phyloP scores from a whole-genome alignment of 768 basidiomycete species.

The Hericium coralloides region DNA sequence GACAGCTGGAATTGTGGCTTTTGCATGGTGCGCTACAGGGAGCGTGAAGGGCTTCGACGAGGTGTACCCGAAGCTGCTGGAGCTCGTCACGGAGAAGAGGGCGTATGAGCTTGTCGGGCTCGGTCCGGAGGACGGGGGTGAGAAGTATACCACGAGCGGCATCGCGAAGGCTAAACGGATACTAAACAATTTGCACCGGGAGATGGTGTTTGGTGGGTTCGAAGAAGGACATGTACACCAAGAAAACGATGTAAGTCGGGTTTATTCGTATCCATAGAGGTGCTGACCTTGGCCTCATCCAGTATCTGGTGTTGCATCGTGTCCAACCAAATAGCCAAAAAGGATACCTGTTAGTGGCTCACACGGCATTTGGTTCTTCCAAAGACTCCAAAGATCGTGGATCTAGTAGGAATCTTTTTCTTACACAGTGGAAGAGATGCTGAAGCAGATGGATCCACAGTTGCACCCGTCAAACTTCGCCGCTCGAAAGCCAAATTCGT shows the following conservation, averaged over 20 bases:
- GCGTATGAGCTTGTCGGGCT: slow-evolving; percentile 63
- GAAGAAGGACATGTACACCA: slow-evolving; percentile 95
- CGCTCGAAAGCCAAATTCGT: slow-evolving; percentile 76
- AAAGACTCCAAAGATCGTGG: slow-evolving; percentile 78
- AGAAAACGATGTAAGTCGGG: slow-evolving; percentile 68
- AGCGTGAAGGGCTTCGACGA: slow-evolving; percentile 98
- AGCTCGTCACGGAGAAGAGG: slow-evolving; percentile 80
- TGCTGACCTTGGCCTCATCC: slow-evolving; percentile 1
- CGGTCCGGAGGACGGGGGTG: slow-evolving; percentile 13
- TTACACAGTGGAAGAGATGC: not conserved
- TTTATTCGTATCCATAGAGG: not conserved
- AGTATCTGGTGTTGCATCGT: slow-evolving; percentile 93
- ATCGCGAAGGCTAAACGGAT: slow-evolving; percentile 44
- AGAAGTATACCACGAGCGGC: slow-evolving; percentile 20
- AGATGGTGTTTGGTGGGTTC: slow-evolving; percentile 84
- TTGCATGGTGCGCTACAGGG: slow-evolving; percentile 81
- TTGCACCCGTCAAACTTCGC: slow-evolving; percentile 76
- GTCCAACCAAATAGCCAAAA: slow-evolving; percentile 86
- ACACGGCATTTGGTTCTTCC: slow-evolving; percentile 68
- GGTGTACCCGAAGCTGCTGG: slow-evolving; percentile 87
- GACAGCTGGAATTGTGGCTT: slow-evolving; percentile 87
- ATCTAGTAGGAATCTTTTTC: slow-evolving; percentile 40
- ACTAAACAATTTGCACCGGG: slow-evolving; percentile 80
- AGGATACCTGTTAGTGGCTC: slow-evolving; percentile 87
- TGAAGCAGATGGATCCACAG: slow-evolving; percentile 29